Evolutionary conservation across 192 early-diverging fungal species (phyloP), one percentile per base, ranked within the genome.

Genomic region (Coemansia sp.): DNA sequence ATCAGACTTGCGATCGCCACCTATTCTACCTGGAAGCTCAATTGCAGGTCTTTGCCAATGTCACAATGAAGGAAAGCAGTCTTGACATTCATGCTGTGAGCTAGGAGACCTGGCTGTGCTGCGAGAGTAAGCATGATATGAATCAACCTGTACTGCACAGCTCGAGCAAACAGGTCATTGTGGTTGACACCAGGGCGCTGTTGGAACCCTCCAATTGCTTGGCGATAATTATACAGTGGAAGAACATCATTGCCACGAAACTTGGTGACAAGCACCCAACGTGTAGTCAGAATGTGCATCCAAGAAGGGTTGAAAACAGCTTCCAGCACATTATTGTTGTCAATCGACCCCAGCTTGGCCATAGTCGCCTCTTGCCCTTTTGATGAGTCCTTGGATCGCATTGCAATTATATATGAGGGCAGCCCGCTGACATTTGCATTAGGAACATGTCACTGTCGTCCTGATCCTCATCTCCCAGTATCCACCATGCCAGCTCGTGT

Each of bases 21-120:
- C 10, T 53, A 64, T 57, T 3, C 39, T 39, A 16, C 43, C 53
- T 10, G 63, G 52, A 31, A 57, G 43, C 51, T 64, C 28, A 18
- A 57, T 21, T 30, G 57, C 9, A 58, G 53, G 12, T 58, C 40
- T 39, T 58, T 53, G 0, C 26, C 63, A 42, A 65, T 42, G 25
- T 7, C 16, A 4, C 6, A 4, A 45, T 45, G 42, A 45, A 45
- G 42, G 18, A 45, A 45, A 3, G 35, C 35, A 37, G 35, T 37
- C 35, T 37, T 37, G 35, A n/a, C n/a, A n/a, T n/a, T n/a, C n/a
- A n/a, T n/a, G n/a, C n/a, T n/a, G n/a, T n/a, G n/a, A n/a, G n/a
- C 35, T 7, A 10, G 6, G 5, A 37, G 35, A 4, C 42, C 15
- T 4, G 3, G 3, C 15, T 45, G 42, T 18, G 42, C 42, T 18